These are phyloP conservation scores for Cercospora sp. DNA, from an alignment of 2,329 filamentous ascomycete species.

Conservation along the genomic window DNA sequence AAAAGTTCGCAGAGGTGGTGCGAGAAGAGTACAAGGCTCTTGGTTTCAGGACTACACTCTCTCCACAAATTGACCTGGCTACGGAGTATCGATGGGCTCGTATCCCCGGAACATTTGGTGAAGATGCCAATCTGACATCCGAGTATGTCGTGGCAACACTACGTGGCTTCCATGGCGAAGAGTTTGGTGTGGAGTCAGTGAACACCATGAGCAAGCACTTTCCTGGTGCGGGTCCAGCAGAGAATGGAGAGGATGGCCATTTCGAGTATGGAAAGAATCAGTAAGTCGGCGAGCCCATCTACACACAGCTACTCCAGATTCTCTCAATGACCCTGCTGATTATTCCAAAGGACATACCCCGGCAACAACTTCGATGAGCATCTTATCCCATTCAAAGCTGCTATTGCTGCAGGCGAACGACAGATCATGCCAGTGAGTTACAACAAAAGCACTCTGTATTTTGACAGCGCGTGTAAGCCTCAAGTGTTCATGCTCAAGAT, in stretches of 20 bases:
- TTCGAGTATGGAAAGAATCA: neutral
- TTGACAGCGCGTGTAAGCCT: no score
- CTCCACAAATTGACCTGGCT: neutral
- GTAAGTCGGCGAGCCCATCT: no score
- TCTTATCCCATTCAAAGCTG: neutral
- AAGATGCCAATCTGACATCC: neutral
- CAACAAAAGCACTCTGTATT: no score
- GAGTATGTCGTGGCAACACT: neutral
- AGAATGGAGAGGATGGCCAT: neutral
- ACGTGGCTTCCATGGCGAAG: neutral
- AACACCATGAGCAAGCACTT: neutral
- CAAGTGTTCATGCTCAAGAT: neutral
- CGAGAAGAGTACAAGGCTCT: neutral
- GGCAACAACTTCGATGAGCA: neutral
- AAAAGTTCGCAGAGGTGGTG: neutral
- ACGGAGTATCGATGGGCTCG: neutral
- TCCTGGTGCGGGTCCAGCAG: neutral
- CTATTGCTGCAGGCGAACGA: neutral
- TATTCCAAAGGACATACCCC: neutral
- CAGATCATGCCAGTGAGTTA: neutral
- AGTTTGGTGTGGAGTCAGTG: neutral
- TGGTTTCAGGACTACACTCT: neutral
- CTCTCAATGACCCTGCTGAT: no score
- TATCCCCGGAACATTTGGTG: neutral
- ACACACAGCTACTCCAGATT: no score